phyloP scores from a whole-genome alignment of 2,329 filamentous ascomycete genomes.

The Rhynchosporium secalis region DNA sequence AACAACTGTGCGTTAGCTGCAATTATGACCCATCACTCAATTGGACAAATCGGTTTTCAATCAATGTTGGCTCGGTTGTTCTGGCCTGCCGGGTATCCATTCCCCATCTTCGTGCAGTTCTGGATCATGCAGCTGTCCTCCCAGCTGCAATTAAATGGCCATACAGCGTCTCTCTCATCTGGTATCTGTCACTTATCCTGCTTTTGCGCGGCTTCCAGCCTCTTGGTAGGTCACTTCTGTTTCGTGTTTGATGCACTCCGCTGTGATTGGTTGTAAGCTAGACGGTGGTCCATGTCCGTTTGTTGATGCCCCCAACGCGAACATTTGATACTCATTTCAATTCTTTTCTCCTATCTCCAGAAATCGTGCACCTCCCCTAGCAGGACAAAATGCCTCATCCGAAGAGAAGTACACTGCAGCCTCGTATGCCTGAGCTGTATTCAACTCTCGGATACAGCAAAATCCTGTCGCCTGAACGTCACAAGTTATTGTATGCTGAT shows the following conservation, averaged over 20 bases:
- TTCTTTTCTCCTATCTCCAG: background rate
- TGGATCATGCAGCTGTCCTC: background rate
- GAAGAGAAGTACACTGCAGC: background rate
- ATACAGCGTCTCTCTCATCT: too few relatives aligned
- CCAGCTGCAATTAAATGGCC: background rate
- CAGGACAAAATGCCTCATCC: background rate
- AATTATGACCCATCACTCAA: background rate
- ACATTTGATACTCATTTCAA: background rate
- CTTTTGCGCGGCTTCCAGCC: too few relatives aligned
- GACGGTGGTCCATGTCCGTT: background rate
- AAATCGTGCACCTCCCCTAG: background rate
- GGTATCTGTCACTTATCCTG: too few relatives aligned
- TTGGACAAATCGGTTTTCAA: background rate
- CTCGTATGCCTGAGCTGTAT: background rate
- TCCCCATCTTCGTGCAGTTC: background rate
- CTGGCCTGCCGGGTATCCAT: too few relatives aligned
- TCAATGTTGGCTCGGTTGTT: too few relatives aligned
- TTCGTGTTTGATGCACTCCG: background rate
- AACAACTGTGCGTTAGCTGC: background rate
- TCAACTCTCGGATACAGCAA: constrained; percentile 3
- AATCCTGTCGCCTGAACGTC: background rate
- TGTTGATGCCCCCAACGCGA: background rate
- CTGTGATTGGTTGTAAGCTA: background rate
- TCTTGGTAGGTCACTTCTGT: background rate
- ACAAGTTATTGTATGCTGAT: background rate